Percentiles rank a stretch among this genome's conserved stretches.
phyloP scores from a whole-genome alignment of 1,284 basidiomycete species.

The Leucoagaricus sp. region DNA sequence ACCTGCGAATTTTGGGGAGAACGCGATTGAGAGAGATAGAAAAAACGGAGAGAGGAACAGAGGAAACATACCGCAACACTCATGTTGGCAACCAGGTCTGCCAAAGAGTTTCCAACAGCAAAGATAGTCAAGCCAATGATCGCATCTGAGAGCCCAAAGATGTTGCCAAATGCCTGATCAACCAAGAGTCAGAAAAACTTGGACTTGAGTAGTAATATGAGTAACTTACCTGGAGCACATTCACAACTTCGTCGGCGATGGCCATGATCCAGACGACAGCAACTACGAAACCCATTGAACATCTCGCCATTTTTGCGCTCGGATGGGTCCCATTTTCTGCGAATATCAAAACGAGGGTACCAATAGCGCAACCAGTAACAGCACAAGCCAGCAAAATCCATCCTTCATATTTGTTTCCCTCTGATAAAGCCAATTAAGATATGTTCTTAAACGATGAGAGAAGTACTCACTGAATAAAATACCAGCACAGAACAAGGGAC shows the following conservation, averaged over 20 bases:
- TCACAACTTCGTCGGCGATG: constrained; percentile 92
- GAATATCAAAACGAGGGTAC: constrained; percentile 60
- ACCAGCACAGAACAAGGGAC: constrained; percentile 75
- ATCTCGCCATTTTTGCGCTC: constrained; percentile 70
- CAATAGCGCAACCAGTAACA: constrained; percentile 55
- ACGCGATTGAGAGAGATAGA: neutral
- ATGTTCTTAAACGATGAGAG: neutral
- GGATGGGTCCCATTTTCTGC: constrained; percentile 58
- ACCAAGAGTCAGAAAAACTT: constrained; percentile 9
- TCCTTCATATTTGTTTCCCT: constrained; percentile 49
- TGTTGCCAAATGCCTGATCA: constrained; percentile 82
- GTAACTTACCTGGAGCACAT: constrained; percentile 72
- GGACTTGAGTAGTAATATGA: neutral
- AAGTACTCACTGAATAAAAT: constrained; percentile 71
- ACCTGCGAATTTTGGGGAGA: too few species aligned
- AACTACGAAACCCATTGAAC: constrained; percentile 87
- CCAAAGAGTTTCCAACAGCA: constrained; percentile 93
- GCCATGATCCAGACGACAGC: constrained; percentile 95
- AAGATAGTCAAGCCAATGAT: constrained; percentile 97
- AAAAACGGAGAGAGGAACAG: constrained; percentile 5
- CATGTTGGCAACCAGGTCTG: constrained; percentile 96
- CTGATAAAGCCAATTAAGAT: constrained; percentile 36
- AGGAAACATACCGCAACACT: constrained; percentile 73
- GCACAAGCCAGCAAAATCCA: constrained; percentile 61
- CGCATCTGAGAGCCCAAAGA: constrained; percentile 95